A percentile compares a stretch with the other conserved stretches of the same genome.
Evolutionary conservation across 257 asterid species (phyloP).

Genomic region (Solanum microdontum): DNA sequence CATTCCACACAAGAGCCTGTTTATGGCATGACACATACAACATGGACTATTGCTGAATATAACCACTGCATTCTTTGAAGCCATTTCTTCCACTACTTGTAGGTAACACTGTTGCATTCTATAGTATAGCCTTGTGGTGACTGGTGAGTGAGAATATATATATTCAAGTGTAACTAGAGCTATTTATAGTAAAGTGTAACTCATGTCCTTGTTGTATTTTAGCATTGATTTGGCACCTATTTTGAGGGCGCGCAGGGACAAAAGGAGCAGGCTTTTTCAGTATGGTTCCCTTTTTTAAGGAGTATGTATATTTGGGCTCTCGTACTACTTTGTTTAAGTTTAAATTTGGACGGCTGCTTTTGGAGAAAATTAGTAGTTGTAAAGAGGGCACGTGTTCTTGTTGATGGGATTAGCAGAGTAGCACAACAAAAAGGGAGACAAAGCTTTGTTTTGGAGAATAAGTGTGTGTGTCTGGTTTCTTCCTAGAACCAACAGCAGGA

Average conservation of each 20-base stretch:
- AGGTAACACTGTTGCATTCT: background rate
- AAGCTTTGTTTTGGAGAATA: background rate
- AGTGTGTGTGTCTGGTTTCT: background rate
- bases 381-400: no score
- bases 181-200: background rate
- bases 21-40: slow-evolving; percentile 18
- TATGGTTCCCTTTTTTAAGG: background rate
- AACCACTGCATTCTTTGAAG: slow-evolving; percentile 17
- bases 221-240: background rate
- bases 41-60: slow-evolving; percentile 16
- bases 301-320: no score
- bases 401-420: background rate
- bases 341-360: no score
- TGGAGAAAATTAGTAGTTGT: no score
- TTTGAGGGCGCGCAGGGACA: background rate
- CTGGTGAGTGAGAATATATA: background rate
- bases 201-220: no score
- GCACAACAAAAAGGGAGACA: background rate
- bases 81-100: background rate
- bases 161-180: background rate
- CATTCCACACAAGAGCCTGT: slow-evolving; percentile 18
- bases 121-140: background rate
- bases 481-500: background rate
- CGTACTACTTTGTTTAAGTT: no score
- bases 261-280: slow-evolving; percentile 11